A percentile compares a stretch with the other conserved stretches of the same genome.
Conservation (phyloP, 257 asterid species). For the Capsicum baccatum region DNA sequence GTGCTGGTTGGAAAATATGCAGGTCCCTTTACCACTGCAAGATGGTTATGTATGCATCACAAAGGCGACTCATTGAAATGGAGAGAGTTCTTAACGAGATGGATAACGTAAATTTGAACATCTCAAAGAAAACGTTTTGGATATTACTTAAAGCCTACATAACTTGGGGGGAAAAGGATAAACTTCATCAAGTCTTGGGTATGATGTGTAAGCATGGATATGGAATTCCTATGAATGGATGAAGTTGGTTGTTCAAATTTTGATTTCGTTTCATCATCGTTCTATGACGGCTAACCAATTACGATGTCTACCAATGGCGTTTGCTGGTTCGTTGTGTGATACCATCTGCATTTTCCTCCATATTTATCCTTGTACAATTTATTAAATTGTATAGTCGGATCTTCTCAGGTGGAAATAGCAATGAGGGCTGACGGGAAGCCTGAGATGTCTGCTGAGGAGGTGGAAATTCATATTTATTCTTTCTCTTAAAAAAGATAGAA, state of each 20-base stretch:
- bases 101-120: slow-evolving; percentile 56
- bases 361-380: not conserved
- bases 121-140: slow-evolving; percentile 65
- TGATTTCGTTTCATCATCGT: not conserved
- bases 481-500: not conserved
- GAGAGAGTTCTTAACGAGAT: slow-evolving; percentile 78
- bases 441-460: slow-evolving; percentile 94
- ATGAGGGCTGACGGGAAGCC: slow-evolving; percentile 86
- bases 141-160: slow-evolving; percentile 61
- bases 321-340: slow-evolving; percentile 60
- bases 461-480: slow-evolving; percentile 26
- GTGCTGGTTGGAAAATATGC: slow-evolving; percentile 76
- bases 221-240: slow-evolving; percentile 40
- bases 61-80: slow-evolving; percentile 81
- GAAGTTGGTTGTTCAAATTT: slow-evolving; percentile 28
- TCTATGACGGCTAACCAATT: not conserved
- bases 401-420: slow-evolving; percentile 87
- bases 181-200: slow-evolving; percentile 69
- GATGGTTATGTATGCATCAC: slow-evolving; percentile 77
- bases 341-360: slow-evolving; percentile 27
- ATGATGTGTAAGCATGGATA: slow-evolving; percentile 73
- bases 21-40: slow-evolving; percentile 81
- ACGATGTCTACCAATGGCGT: slow-evolving; percentile 81
- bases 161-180: slow-evolving; percentile 53
- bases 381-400: slow-evolving; percentile 29